These are phyloP conservation scores for Suaeda aralocaspica DNA, from an alignment of 148 eudicot species.

Conservation along the genomic window DNA sequence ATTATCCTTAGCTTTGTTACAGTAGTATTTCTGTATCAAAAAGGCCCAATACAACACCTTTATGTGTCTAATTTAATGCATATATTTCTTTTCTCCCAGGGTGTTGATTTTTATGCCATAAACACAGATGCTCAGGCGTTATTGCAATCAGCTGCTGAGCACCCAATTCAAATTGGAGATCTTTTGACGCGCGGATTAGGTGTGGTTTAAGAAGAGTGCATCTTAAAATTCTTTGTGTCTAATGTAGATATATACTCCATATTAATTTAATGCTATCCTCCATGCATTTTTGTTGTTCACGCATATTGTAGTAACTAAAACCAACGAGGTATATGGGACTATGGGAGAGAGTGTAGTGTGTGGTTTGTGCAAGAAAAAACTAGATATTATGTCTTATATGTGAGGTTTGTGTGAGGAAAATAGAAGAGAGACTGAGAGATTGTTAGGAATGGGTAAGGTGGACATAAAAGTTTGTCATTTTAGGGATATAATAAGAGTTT, in stretches of 20 bases:
- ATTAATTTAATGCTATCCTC: background rate
- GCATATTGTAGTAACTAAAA: too few species aligned
- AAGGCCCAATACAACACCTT: background rate
- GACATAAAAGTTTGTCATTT: too few species aligned
- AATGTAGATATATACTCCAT: background rate
- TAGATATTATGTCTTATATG: too few species aligned
- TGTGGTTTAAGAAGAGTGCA: constrained; percentile 18
- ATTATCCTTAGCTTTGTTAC: background rate
- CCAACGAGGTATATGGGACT: too few species aligned
- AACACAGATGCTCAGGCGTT: constrained; percentile 99
- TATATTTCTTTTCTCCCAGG: constrained; percentile 45
- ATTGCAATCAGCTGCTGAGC: constrained; percentile 72
- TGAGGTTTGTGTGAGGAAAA: too few species aligned
- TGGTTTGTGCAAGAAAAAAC: too few species aligned
- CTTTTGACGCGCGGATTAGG: constrained; percentile 99
- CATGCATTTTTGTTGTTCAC: too few species aligned
- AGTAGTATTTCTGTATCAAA: background rate
- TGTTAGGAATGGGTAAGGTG: too few species aligned
- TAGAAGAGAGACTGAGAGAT: too few species aligned
- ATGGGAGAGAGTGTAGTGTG: too few species aligned
- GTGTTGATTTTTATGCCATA: constrained; percentile 95
- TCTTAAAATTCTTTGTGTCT: background rate
- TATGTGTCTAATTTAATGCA: background rate
- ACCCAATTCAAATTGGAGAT: constrained; percentile 95
- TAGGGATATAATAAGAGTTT: too few species aligned